Evolutionary conservation across 257 asterid genomes (phyloP).

Genomic region (Solanum pimpinellifolium): DNA sequence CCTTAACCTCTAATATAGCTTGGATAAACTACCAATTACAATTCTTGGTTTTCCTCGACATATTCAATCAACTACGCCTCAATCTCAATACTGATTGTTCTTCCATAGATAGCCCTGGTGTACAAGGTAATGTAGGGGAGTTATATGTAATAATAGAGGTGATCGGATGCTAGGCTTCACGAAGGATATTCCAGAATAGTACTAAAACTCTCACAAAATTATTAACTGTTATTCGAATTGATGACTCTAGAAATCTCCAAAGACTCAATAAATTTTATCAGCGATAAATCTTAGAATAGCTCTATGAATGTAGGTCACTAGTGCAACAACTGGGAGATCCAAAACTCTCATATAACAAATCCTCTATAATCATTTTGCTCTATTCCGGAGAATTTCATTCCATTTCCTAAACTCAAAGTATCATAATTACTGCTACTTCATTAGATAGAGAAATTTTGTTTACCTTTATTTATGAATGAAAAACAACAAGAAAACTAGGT

Average conservation of each 20-base stretch:
- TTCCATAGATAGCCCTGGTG: background rate
- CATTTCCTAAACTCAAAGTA: background rate
- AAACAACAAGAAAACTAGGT: background rate
- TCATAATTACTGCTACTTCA: background rate
- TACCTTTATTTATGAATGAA: background rate
- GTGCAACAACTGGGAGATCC: background rate
- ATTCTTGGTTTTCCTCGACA: background rate
- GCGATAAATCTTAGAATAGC: background rate
- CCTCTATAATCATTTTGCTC: background rate
- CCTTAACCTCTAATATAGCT: background rate
- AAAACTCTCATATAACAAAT: background rate
- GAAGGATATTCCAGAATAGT: background rate
- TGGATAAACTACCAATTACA: background rate
- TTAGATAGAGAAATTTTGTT: background rate
- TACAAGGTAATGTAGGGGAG: background rate
- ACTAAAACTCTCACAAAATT: background rate
- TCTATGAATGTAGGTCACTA: background rate
- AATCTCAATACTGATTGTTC: background rate
- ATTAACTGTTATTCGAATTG: background rate
- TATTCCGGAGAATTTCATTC: background rate
- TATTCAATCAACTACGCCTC: background rate
- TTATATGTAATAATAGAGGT: background rate
- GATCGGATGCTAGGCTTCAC: background rate
- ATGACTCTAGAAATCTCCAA: background rate
- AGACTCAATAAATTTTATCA: background rate